Evolutionary conservation across 495 filamentous ascomycete genomes (phyloP).

Genomic region (Usnea hakonensis): DNA sequence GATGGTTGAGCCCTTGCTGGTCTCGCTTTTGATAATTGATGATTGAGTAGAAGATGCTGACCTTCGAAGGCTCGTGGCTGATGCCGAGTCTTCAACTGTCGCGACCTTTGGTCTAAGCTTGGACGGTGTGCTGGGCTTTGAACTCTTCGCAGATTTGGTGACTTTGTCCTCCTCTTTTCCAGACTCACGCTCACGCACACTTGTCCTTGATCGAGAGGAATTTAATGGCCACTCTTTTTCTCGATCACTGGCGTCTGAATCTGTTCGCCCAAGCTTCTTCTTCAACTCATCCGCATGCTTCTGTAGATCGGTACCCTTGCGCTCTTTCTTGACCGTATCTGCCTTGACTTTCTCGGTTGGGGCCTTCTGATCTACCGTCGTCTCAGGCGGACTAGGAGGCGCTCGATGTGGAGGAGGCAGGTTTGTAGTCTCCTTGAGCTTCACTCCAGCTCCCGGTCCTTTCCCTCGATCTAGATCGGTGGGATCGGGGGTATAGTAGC

Average conservation of each 20-base stretch:
- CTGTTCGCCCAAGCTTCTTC: constrained; percentile 12
- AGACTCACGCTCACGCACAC: constrained; percentile 17
- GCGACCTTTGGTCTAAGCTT: constrained; percentile 32
- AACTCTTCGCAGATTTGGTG: constrained; percentile 14
- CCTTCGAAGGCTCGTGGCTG: constrained; percentile 14
- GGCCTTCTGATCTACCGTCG: constrained; percentile 39
- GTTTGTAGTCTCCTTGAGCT: constrained; percentile 18
- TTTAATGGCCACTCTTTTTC: constrained; percentile 14
- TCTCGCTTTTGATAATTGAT: constrained; percentile 25
- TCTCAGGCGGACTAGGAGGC: constrained; percentile 59
- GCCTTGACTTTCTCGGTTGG: constrained; percentile 34
- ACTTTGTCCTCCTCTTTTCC: constrained; percentile 18
- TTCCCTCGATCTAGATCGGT: constrained; percentile 61
- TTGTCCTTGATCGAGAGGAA: constrained; percentile 17
- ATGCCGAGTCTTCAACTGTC: constrained; percentile 32
- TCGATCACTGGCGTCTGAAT: constrained; percentile 9
- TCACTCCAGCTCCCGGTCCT: constrained; percentile 19
- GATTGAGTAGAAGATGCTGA: constrained; percentile 20
- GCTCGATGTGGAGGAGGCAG: constrained; percentile 51
- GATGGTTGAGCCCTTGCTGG: constrained; percentile 38
- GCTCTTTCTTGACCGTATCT: constrained; percentile 26
- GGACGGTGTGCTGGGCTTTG: constrained; percentile 34
- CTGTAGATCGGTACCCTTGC: constrained; percentile 30
- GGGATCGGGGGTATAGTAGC: constrained; percentile 67
- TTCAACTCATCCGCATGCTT: constrained; percentile 20